Percentiles rank a stretch among this genome's conserved stretches.
Conservation (phyloP, 228 moss, liverwort and hornwort genomes). For the Sphagnum magellanicum region DNA sequence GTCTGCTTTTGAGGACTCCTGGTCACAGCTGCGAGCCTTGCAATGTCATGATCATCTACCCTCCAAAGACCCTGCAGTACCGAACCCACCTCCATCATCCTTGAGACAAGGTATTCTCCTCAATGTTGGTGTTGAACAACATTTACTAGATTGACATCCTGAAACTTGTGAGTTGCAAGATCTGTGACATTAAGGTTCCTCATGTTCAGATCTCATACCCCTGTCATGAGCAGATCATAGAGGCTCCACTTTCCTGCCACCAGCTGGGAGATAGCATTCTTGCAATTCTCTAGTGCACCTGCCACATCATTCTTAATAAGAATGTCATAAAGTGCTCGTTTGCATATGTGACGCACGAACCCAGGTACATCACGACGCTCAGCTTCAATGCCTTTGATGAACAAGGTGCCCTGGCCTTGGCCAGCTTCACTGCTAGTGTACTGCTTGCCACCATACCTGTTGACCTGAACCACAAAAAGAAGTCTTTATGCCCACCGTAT, state of each 20-base stretch:
- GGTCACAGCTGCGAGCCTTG: conserved; percentile 39
- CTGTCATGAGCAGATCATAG: conserved; percentile 50
- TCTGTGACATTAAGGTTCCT: too few species aligned
- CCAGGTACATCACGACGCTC: conserved; percentile 59
- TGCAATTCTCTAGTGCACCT: conserved; percentile 46
- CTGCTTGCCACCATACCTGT: conserved; percentile 59
- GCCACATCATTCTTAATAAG: conserved; percentile 41
- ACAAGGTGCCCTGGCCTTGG: conserved; percentile 43
- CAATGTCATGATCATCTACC: conserved; percentile 54
- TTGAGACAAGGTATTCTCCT: neutral
- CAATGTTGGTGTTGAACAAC: too few species aligned
- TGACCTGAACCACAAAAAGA: conserved; percentile 32
- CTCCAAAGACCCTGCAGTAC: conserved; percentile 51
- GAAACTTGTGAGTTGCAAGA: too few species aligned
- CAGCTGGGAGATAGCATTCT: conserved; percentile 37
- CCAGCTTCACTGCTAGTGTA: conserved; percentile 36
- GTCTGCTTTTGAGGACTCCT: conserved; percentile 36
- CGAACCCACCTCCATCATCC: neutral
- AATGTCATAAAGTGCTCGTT: conserved; percentile 44
- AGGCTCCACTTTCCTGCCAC: conserved; percentile 49
- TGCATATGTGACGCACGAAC: conserved; percentile 53
- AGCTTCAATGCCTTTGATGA: conserved; percentile 56
- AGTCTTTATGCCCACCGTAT: too few species aligned
- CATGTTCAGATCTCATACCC: conserved; percentile 11
- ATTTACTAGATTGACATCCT: too few species aligned